Base-by-base conservation (phyloP, 352 stramenopile species). In the Globisporangium lucens region DNA sequence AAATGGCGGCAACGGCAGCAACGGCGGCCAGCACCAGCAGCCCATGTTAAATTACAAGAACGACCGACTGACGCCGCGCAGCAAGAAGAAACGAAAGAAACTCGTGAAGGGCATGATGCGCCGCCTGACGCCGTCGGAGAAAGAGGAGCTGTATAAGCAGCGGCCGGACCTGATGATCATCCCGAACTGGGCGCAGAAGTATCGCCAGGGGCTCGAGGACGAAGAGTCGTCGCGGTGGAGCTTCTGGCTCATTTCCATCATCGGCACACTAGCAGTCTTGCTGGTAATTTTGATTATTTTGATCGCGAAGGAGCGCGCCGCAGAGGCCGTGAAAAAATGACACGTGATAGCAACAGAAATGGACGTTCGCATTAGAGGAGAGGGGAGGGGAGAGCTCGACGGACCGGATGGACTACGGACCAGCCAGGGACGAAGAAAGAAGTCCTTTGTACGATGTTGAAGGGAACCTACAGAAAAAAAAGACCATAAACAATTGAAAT, bases 141-240 rank as follows among this genome's bases (percentile, higher is more conserved):
- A 95, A 65, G 88, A 95, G 71, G 88, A 91, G 69, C 74, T 95
- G 33, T 95, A 95, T 56, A 67, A 77, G 36, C 76, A 90, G 73
- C 86, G 88, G 35, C 88, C 88, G 24, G 88, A 95, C 47, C 64
- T 95, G 61, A 92, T 91, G 85, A 95, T 95, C 72, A 77, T 94
- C 56, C 88, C 88, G 3, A 95, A 95, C 61, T 95, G 88, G 88
- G 88, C 88, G 7, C 86, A 94, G 58, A 95, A 95, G 65, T 95
- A 95, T 61, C 85, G 88, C 36, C 85, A 95, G 70, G 88, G 93
- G 63, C 78, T 95, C 56, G 78, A 82, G 30, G 86, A 87, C 29
- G 78, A 80, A 55, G 83, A 91, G 47, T 82, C 83, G 41, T 76
- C 79, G 57, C 80, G 77, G 61, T 95, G 85, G 78, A 92, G 87